Conservation (phyloP, 495 filamentous ascomycete species). For the Sporormia fimetaria region DNA sequence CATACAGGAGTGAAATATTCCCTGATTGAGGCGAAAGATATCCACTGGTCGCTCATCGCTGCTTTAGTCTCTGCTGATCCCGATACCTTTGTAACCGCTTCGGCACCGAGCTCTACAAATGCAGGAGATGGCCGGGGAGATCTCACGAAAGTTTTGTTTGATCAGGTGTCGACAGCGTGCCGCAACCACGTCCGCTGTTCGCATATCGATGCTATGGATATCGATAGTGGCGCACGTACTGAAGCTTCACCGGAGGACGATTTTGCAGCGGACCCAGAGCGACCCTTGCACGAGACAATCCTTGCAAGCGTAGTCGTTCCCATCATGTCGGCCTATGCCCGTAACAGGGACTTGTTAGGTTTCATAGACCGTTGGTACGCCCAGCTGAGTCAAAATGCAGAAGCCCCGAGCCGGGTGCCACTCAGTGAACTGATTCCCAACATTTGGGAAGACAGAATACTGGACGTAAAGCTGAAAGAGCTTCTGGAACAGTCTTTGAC, state of each 20-base stretch:
- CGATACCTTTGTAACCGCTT: constrained; percentile 10
- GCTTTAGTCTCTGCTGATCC: constrained; percentile 13
- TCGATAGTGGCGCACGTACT: background rate
- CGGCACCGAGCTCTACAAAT: background rate
- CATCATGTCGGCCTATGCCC: constrained; percentile 51
- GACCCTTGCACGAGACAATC: too few relatives aligned
- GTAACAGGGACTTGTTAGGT: constrained; percentile 50
- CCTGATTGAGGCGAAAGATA: background rate
- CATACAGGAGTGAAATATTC: constrained; percentile 16
- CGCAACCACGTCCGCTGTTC: background rate
- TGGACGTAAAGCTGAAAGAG: constrained; percentile 3
- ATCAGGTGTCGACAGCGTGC: constrained; percentile 8
- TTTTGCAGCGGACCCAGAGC: too few relatives aligned
- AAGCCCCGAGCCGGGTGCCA: background rate
- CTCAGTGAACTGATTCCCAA: background rate
- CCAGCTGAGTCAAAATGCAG: constrained; percentile 37
- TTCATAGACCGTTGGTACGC: constrained; percentile 59
- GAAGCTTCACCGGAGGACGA: too few relatives aligned
- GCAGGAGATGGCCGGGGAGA: constrained; percentile 4
- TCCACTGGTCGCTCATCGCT: constrained; percentile 20
- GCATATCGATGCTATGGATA: background rate
- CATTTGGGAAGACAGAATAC: constrained; percentile 14
- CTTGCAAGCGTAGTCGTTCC: constrained; percentile 36
- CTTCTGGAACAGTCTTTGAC: constrained; percentile 16
- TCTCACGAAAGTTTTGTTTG: constrained; percentile 14